Base-by-base conservation (phyloP, 2,329 filamentous ascomycete genomes). In the Cercospora sp. region DNA sequence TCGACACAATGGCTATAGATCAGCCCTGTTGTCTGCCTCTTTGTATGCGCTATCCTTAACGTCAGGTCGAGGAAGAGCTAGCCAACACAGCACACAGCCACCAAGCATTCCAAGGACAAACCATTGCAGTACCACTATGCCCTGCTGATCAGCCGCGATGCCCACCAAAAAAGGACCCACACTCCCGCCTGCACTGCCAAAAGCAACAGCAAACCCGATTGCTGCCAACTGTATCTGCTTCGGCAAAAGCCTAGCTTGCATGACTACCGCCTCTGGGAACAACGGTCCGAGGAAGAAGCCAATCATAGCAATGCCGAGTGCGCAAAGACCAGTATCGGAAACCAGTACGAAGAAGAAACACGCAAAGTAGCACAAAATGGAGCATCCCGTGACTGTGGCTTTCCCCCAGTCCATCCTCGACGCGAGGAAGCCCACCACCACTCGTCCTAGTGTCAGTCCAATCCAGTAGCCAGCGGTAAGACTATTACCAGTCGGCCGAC, bases 141-240 rank as follows among this genome's bases (percentile, higher is more conserved):
- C 59, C 13, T 18, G 34, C 59, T 28, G 59, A 45, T 61, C 59
- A 61, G 59, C 59, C 59, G 37, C 59, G 30, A 61, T 28, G 34
- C 59, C 59, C 59, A 45, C 34, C 59, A 61, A 45, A 34, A 70
- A 70, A 10, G 69, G 69, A 26, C 69, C 67, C 18, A 89, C 74
- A 1, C 66, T 66, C 10, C 59, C 70, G 43, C 70, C 70, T 26
- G 61, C 64, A n/a, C 69, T 67, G 7, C 70, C 70, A 34, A 71
- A 51, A 16, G 70, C 70, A 10, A 66, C 69, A 18, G 66, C 67
- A 24, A 71, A 71, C 10, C 70, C 66, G 16, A 71, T 65, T 24
- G 61, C 69, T 21, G 59, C 62, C 13, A 71, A 67, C 21, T 71
- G 69, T 32, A 69, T 40, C 9, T 63, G 66, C 24, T 49, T 51